Base-by-base conservation (phyloP, 176 grass and related monocot species). In the Luzula sylvatica region DNA sequence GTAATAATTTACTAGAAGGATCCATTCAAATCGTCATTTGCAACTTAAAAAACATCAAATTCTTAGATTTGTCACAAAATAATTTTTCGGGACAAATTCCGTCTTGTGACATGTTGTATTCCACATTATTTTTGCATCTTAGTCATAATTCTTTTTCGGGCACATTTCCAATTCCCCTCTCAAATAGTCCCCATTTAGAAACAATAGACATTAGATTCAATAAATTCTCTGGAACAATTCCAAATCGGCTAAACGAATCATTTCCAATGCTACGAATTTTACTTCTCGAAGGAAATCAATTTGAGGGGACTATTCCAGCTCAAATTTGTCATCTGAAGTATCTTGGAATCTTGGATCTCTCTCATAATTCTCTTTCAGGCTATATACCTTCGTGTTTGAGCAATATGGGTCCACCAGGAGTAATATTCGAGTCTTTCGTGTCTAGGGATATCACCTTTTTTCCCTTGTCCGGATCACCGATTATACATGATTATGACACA, bases 61-160 rank as follows among this genome's bases (percentile, higher is more conserved):
- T 82, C 17, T 38, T 72, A 1, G 72, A 76, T 64, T 27, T 76
- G 2, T 76, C 79, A 3, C 14, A 32, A 29, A 82, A 82, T 38
- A 46, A 51, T 16, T 56, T 82, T 9, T 67, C 26, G 42, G 66
- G 53, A 4, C 13, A 14, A 2, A 35, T 79, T 15, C 76, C 68
- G 0, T 26, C 32, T 64, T 54, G 53, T 30, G 18, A 56, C 26
- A 35, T 64, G 1, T 61, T 28, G 5, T 43, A 29, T 30, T 8
- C 54, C 35, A n/a, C n/a, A n/a, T 12, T 22, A 11, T 61, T 18
- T 23, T 48, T 76, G 0, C 65, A 76, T 46, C 8, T 69, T 29
- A 69, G 32, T 16, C 20, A 62, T 14, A 69, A 76, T 14, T 13
- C 7, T 2, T 46, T 76, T 5, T 53, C 15, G 12, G 73, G 73